phyloP scores from a whole-genome alignment of 768 basidiomycete genomes.

The Scleroderma bovista region DNA sequence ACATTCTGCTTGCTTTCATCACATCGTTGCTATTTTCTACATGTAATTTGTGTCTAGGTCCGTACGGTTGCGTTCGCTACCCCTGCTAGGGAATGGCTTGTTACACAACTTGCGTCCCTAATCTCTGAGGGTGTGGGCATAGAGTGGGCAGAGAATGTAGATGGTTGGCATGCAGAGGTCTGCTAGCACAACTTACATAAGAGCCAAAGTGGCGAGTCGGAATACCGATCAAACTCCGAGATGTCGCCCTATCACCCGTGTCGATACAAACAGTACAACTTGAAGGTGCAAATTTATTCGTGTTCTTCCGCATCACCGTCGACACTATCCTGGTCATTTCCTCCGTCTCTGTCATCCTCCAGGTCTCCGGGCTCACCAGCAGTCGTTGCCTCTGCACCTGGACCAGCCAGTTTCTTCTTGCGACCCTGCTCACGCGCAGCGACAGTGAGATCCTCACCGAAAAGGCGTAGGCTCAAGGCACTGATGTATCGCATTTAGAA shows the following conservation, averaged over 20 bases:
- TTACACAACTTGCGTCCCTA: too few relatives aligned
- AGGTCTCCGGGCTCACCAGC: conserved; percentile 31
- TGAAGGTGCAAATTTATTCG: conserved; percentile 25
- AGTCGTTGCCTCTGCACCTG: not conserved
- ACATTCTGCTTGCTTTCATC: not conserved
- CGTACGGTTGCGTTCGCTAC: too few relatives aligned
- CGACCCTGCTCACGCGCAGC: conserved; percentile 34
- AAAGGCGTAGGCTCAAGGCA: conserved; percentile 81
- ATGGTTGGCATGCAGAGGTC: too few relatives aligned
- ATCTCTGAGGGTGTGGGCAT: too few relatives aligned
- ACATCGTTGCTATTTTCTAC: not conserved
- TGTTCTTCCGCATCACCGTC: conserved; percentile 11
- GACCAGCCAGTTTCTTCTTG: conserved; percentile 11
- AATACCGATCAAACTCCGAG: too few relatives aligned
- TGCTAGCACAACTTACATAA: too few relatives aligned
- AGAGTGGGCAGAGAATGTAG: too few relatives aligned
- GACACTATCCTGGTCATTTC: conserved; percentile 1
- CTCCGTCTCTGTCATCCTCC: conserved; percentile 47
- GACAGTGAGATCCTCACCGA: conserved; percentile 69
- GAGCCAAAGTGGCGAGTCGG: too few relatives aligned
- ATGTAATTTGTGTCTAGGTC: too few relatives aligned
- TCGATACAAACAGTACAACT: too few relatives aligned
- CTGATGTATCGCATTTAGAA: conserved; percentile 43
- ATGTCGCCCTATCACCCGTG: too few relatives aligned
- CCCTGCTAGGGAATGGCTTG: too few relatives aligned